Percentiles rank a stretch among this genome's conserved stretches.
Conservation (phyloP, 1,284 basidiomycete genomes). For the Violaceomyces palustris region DNA sequence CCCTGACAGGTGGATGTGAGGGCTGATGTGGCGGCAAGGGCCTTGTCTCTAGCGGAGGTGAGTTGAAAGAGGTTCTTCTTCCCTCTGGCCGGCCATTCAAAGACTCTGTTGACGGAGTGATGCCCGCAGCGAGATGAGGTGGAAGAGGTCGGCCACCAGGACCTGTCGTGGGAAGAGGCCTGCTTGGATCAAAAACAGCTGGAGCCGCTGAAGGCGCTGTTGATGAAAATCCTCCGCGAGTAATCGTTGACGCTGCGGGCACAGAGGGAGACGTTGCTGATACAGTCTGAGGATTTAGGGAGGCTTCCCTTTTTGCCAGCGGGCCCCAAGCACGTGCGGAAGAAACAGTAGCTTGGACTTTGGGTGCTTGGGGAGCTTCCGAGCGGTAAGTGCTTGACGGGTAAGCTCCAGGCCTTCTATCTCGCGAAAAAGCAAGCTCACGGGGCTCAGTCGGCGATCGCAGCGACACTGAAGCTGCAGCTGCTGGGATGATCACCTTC, state of each 20-base stretch:
- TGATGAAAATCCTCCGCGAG: too few species aligned
- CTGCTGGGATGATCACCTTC: conserved; percentile 28
- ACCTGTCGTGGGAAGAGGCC: conserved; percentile 3
- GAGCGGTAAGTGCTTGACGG: too few species aligned
- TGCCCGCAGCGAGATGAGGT: conserved; percentile 30
- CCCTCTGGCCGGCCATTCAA: too few species aligned
- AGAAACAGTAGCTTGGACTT: too few species aligned
- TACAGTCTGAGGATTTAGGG: conserved; percentile 13
- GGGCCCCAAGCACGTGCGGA: conserved; percentile 46
- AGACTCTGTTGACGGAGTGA: too few species aligned
- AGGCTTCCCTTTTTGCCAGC: conserved; percentile 38
- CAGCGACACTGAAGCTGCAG: conserved; percentile 25
- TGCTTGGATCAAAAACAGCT: conserved; percentile 2
- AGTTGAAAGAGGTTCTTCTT: too few species aligned
- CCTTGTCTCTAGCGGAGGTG: too few species aligned
- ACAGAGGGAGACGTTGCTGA: conserved; percentile 5
- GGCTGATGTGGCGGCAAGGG: too few species aligned
- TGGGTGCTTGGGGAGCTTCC: too few species aligned
- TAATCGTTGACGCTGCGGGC: conserved; percentile 2
- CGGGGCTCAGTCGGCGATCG: conserved; percentile 23
- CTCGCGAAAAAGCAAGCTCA: conserved; percentile 11
- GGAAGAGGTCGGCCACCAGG: conserved; percentile 15
- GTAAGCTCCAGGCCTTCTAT: conserved; percentile 9
- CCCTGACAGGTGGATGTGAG: too few species aligned
- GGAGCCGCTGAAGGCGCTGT: conserved; percentile 2